phyloP scores from a whole-genome alignment of 2,329 filamentous ascomycete species.

The Curvularia eragrostidis region DNA sequence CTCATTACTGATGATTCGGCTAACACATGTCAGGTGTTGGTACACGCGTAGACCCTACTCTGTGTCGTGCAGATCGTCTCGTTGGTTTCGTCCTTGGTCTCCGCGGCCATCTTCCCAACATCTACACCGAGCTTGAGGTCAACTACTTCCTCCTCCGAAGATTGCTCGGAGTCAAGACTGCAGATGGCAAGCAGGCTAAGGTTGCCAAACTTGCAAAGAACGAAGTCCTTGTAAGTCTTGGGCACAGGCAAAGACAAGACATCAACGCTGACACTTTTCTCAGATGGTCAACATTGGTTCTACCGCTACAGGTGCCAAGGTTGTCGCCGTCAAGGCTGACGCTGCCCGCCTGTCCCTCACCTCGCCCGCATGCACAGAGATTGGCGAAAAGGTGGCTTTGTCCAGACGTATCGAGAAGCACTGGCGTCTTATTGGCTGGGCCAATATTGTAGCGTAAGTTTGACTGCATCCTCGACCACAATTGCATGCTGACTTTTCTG shows the following conservation, averaged over 20 bases:
- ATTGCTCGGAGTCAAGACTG: constrained; percentile 94
- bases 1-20: background rate
- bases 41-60: constrained; percentile 94
- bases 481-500: constrained; percentile 24
- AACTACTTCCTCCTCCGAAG: constrained; percentile 98
- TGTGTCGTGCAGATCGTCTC: constrained; percentile 98
- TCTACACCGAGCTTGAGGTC: constrained; percentile 95
- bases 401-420: constrained; percentile 98
- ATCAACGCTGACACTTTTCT: constrained; percentile 20
- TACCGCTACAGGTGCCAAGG: constrained; percentile 96
- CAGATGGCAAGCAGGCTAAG: constrained; percentile 99
- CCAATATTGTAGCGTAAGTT: constrained; percentile 53
- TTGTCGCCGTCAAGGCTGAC: constrained; percentile 96
- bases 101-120: constrained; percentile 90
- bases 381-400: constrained; percentile 97
- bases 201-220: constrained; percentile 98
- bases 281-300: constrained; percentile 98
- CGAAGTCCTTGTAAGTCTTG: constrained; percentile 72
- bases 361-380: constrained; percentile 92
- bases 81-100: constrained; percentile 97
- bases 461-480: constrained; percentile 4
- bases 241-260: background rate
- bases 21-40: constrained; percentile 71
- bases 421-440: constrained; percentile 68
- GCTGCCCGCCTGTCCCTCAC: constrained; percentile 93